Conservation (phyloP, 306 rosid genomes). For the Oxytropis ochrocephala region DNA sequence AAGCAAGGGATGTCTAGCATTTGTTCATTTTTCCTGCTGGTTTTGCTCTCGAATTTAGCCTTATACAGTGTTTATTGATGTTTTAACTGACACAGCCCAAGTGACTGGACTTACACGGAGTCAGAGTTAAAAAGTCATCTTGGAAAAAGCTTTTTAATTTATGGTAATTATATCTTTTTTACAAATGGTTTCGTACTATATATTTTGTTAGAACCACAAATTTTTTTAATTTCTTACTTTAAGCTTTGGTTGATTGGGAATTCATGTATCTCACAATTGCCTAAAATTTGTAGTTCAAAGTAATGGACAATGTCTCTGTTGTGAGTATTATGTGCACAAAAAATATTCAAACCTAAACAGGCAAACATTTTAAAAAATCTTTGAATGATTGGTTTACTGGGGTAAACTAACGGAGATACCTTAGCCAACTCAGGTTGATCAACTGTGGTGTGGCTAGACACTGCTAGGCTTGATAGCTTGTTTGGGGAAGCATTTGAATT, state of each 20-base stretch:
- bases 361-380: neutral
- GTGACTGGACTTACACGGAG: conserved; percentile 85
- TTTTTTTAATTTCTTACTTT: neutral
- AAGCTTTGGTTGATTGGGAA: neutral
- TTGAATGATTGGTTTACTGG: neutral
- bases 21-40: conserved; percentile 6
- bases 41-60: conserved; percentile 7
- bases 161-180: conserved; percentile 40
- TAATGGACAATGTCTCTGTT: neutral
- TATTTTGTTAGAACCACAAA: neutral
- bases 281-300: neutral
- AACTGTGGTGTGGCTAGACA: neutral
- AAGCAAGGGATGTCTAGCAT: neutral
- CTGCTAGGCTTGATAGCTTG: neutral
- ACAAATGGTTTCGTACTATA: neutral
- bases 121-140: conserved; percentile 65
- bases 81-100: conserved; percentile 53
- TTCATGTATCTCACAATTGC: neutral
- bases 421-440: conserved; percentile 13
- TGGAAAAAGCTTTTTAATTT: conserved; percentile 64
- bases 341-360: neutral
- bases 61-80: conserved; percentile 21
- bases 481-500: neutral
- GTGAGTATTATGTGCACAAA: neutral
- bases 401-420: neutral